These are phyloP conservation scores for Globomyces pollinis-pini DNA, from an alignment of 192 early-diverging fungal genomes.

Conservation along the genomic window DNA sequence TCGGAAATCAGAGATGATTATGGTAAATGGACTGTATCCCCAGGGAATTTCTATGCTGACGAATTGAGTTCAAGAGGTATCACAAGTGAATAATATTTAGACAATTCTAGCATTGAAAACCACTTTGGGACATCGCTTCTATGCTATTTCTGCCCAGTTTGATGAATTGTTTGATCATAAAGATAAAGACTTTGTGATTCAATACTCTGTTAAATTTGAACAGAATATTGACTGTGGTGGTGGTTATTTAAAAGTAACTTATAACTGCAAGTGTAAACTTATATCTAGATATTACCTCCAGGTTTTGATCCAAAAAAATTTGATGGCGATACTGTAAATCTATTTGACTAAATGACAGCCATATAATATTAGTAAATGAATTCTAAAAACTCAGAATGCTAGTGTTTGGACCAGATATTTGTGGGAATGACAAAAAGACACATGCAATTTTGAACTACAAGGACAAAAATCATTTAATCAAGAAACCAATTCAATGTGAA, in stretches of 20 bases:
- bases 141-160: conserved; percentile 71
- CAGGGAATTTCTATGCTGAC: conserved; percentile 69
- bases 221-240: conserved; percentile 71
- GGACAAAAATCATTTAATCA: conserved; percentile 42
- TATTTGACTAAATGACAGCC: conserved; percentile 14
- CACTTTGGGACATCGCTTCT: conserved; percentile 72
- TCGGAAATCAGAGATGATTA: conserved; percentile 60
- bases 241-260: conserved; percentile 84
- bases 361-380: conserved; percentile 35
- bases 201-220: conserved; percentile 91
- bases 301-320: conserved; percentile 70
- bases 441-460: conserved; percentile 47
- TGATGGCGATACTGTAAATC: conserved; percentile 65
- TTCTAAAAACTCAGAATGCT: conserved; percentile 4
- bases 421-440: conserved; percentile 23
- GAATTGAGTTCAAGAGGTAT: conserved; percentile 51
- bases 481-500: conserved; percentile 25
- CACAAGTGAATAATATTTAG: not conserved
- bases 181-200: conserved; percentile 75
- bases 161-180: conserved; percentile 69
- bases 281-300: too few relatives aligned
- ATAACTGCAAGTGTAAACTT: too few relatives aligned
- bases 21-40: conserved; percentile 59
- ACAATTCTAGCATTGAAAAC: conserved; percentile 53
- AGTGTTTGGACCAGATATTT: conserved; percentile 51